Evolutionary conservation across 257 asterid genomes (phyloP), one percentile per base, ranked within the genome.

Genomic region (Cinchona pubescens): DNA sequence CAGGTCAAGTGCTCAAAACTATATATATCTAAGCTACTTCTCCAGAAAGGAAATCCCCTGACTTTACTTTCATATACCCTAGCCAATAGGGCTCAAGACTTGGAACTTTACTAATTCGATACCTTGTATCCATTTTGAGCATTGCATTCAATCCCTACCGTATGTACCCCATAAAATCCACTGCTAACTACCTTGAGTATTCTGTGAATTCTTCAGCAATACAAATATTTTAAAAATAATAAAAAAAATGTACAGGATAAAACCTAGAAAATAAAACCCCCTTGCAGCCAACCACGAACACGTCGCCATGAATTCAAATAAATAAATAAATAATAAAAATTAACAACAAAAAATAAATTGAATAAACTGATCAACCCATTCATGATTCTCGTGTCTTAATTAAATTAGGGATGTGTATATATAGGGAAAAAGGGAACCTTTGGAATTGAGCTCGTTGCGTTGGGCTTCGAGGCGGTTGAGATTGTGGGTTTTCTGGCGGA

Each of bases 381-480:
- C 40, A 53, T 64, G 35, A 45, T 7, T n/a, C 10, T 64, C 18
- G 18, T 29, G 16, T 3, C 3, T 35, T 19, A 0, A 15, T 8
- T 30, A 16, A 16, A 4, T 25, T 0, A 9, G 34, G 42, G 3
- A 34, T 25, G 40, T 5, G 32, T 1, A 21, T 56, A 30, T 3
- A 59, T 42, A 51, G 1, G 21, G 11, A 61, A 68, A 1, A 61
- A 53, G 4, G 7, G 61, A 21, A 88, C 93, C 96, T 87, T 89
- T 82, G 63, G 86, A 87, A 75, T 90, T 90, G 27, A 90, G 94
- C 75, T 88, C 91, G 59, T 90, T 88, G 75, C 96, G 89, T 78
- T 90, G 94, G 68, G 96, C 96, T 82, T 90, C 92, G 35, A 87
- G 92, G 37, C 92, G 90, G 78, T 88, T 90, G 38, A 88, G 90